Evolutionary conservation across 2,329 filamentous ascomycete species (phyloP), one percentile per base, ranked within the genome.

Genomic region (Amauroascus niger): DNA sequence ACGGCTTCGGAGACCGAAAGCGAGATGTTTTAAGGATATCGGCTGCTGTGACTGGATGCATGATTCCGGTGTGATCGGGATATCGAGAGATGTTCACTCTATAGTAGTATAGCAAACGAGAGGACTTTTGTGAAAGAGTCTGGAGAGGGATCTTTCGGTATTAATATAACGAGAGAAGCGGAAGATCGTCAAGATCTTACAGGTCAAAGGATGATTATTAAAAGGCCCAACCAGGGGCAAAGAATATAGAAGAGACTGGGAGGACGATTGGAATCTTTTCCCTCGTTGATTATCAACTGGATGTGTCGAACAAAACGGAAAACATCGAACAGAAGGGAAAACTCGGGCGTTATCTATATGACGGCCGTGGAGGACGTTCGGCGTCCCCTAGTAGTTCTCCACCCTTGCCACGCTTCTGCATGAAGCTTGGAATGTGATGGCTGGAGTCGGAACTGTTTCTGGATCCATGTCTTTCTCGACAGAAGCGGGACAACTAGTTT

Each of bases 151-250:
- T 26, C 13, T 39, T 13, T 45, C 18, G 24, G 18, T 35, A 52
- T 45, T 43, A 46, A 46, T 44, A 52, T 47, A 52, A 40, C 33
- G 50, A 49, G 35, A 33, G 47, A 30, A 32, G 33, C 50, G 16
- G n/a, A 52, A 47, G 55, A 56, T 59, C 55, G 43, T 61, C 57
- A 58, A 61, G 61, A 65, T 57, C 60, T 58, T 62, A 35, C 49
- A 16, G 28, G 13, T 5, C 8, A 53, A 41, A 54, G 28, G 39
- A 45, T 49, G n/a, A 43, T 28, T 58, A 52, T 56, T 59, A 61
- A 59, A 62, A 63, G 73, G 71, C 75, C 74, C 75, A 76, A 68
- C 75, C 75, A 75, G 75, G 76, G 75, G 74, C 74, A 65, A 64
- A 65, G 71, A 66, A 75, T 75, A 74, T 68, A 70, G 71, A 67